A percentile compares a stretch with the other conserved stretches of the same genome.
Conservation (phyloP, 805 yeast genomes). For the Candida adriatica region DNA sequence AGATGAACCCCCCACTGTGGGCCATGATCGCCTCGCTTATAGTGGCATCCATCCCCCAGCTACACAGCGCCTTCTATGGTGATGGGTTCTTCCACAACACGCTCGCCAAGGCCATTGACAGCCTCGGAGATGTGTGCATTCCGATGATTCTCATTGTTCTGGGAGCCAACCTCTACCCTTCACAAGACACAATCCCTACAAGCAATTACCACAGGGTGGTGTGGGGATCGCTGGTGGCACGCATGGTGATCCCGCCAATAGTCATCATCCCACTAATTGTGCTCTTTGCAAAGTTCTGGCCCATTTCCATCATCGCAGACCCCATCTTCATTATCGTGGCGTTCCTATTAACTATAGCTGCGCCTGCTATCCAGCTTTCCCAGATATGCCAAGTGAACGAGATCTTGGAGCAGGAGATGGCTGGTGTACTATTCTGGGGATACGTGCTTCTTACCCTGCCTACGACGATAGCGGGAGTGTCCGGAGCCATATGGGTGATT, state of each 20-base stretch:
- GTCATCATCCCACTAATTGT: slow-evolving; percentile 63
- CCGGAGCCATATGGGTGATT: slow-evolving; percentile 46
- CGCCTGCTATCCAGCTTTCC: slow-evolving; percentile 79
- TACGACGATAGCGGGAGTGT: slow-evolving; percentile 66
- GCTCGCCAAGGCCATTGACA: slow-evolving; percentile 52
- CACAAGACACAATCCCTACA: slow-evolving; percentile 64
- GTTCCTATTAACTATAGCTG: slow-evolving; percentile 67
- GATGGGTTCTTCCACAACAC: slow-evolving; percentile 63
- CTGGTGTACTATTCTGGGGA: slow-evolving; percentile 78
- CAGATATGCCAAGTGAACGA: slow-evolving; percentile 76
- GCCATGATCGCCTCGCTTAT: slow-evolving; percentile 65
- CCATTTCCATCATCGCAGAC: slow-evolving; percentile 66
- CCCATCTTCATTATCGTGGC: slow-evolving; percentile 76
- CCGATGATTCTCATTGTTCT: slow-evolving; percentile 70
- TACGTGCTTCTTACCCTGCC: slow-evolving; percentile 72
- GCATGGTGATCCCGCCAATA: slow-evolving; percentile 74
- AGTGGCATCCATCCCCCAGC: slow-evolving; percentile 57
- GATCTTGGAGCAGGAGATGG: slow-evolving; percentile 74
- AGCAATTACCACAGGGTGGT: slow-evolving; percentile 53
- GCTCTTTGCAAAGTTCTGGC: slow-evolving; percentile 52
- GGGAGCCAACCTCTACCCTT: slow-evolving; percentile 73
- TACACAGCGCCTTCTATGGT: slow-evolving; percentile 52
- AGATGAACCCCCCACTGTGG: slow-evolving; percentile 80
- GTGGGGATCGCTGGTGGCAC: slow-evolving; percentile 60
- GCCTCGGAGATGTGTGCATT: slow-evolving; percentile 68